Percentiles rank a stretch among this genome's conserved stretches.
Conservation (phyloP, 352 stramenopile species). For the Peronospora farinosa region DNA sequence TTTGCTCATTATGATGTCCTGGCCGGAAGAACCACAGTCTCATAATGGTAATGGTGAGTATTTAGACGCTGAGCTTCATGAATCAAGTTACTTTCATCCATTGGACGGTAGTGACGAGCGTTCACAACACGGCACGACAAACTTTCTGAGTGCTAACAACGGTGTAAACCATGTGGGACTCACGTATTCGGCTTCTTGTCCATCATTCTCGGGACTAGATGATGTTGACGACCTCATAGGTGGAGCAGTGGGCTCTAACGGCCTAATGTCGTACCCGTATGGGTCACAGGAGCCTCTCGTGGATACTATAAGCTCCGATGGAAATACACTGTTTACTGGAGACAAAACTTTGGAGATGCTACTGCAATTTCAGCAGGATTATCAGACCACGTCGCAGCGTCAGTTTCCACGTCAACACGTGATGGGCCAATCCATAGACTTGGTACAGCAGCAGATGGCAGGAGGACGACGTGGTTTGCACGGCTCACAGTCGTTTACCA, state of each 20-base stretch:
- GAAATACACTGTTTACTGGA: slow-evolving; percentile 11
- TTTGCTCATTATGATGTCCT: slow-evolving; percentile 27
- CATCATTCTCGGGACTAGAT: slow-evolving; percentile 65
- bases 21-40: slow-evolving; percentile 27
- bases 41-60: slow-evolving; percentile 16
- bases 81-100: slow-evolving; percentile 22
- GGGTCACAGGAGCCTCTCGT: slow-evolving; percentile 27
- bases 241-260: slow-evolving; percentile 25
- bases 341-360: slow-evolving; percentile 51
- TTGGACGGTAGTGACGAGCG: slow-evolving; percentile 18
- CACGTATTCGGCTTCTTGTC: slow-evolving; percentile 68
- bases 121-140: slow-evolving; percentile 27
- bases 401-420: slow-evolving; percentile 45
- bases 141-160: slow-evolving; percentile 20
- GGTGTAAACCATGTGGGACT: slow-evolving; percentile 16
- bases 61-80: slow-evolving; percentile 20
- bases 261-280: slow-evolving; percentile 19
- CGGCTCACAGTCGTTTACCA: slow-evolving; percentile 67
- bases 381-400: slow-evolving; percentile 35
- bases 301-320: slow-evolving; percentile 5
- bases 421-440: slow-evolving; percentile 36
- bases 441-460: slow-evolving; percentile 28
- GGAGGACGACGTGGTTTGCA: slow-evolving; percentile 39
- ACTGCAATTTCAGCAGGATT: slow-evolving; percentile 58
- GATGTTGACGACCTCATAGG: slow-evolving; percentile 46